Evolutionary conservation across 306 rosid genomes (phyloP), one percentile per base, ranked within the genome.

Genomic region (Rosa persica): DNA sequence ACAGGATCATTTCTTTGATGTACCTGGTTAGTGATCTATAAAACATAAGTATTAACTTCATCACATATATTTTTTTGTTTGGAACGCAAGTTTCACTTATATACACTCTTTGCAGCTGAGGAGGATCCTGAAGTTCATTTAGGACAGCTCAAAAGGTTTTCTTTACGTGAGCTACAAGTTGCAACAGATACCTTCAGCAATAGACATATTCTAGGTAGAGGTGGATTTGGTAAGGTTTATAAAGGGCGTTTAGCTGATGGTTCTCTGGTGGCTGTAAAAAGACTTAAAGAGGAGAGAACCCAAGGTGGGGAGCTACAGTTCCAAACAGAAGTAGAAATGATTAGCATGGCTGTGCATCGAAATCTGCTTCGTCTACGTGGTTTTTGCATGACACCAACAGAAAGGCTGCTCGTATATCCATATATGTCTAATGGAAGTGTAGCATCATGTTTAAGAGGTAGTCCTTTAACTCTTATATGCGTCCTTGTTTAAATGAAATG

Each of bases 101-200:
- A 27, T 43, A 71, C 49, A 42, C 66, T 76, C 61, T 75, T 79
- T 80, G 78, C 91, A 92, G 97, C 93, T 54, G 97, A 94, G 85
- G 97, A 92, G 89, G 97, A 89, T 90, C 99, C 97, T 46, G 98
- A 95, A 88, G 98, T 93, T 86, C 97, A 91, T 86, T 92, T 95
- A 79, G 92, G 97, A 40, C 98, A 89, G 87, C 96, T 91, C 61
- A 95, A 91, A 82, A 87, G 97, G 81, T 95, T 91, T 89, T 90
- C 98, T 57, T 85, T 93, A 67, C 97, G 90, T 47, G 99, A 95
- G 76, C 93, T 95, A 75, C 98, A 89, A 88, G 97, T 91, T 71
- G 98, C 99, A 36, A 88, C 99, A 0, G 98, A 95, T 84, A 82
- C 83, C 78, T 95, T 95, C 49, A 89, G 96, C 90, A 87, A 91